A percentile compares a stretch with the other conserved stretches of the same genome.
Evolutionary conservation across 768 basidiomycete genomes (phyloP).

Genomic region (Russula brevipes): DNA sequence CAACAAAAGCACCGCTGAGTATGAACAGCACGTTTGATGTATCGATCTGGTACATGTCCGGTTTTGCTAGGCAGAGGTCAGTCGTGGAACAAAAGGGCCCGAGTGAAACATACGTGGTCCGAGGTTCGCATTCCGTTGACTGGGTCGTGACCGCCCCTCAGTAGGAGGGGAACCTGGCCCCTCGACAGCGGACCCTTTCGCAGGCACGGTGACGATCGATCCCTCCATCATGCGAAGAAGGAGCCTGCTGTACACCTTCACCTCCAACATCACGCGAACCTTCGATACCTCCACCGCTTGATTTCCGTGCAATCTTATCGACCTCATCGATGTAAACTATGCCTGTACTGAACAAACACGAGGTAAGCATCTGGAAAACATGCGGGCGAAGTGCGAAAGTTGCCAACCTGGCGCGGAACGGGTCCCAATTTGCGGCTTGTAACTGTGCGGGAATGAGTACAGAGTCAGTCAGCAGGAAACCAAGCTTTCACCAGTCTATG

Average conservation of each 20-base stretch:
- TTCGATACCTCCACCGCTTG: constrained; percentile 49
- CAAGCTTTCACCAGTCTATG: constrained; percentile 62
- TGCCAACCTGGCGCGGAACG: constrained; percentile 69
- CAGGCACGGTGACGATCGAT: constrained; percentile 73
- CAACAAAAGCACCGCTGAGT: constrained; percentile 91
- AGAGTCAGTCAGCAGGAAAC: background rate
- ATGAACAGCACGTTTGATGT: constrained; percentile 94
- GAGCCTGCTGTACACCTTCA: constrained; percentile 92
- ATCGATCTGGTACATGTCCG: constrained; percentile 72
- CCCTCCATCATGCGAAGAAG: constrained; percentile 94
- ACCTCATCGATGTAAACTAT: constrained; percentile 97
- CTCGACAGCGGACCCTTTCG: constrained; percentile 54
- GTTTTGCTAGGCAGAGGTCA: constrained; percentile 40
- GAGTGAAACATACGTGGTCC: constrained; percentile 22
- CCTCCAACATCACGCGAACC: constrained; percentile 86
- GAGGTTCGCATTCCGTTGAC: constrained; percentile 44
- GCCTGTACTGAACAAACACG: constrained; percentile 55
- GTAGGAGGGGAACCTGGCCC: constrained; percentile 40
- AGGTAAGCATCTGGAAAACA: constrained; percentile 8
- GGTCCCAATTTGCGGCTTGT: constrained; percentile 88
- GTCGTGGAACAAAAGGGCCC: background rate
- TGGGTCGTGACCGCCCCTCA: constrained; percentile 45
- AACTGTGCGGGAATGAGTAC: constrained; percentile 42
- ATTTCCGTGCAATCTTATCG: constrained; percentile 82
- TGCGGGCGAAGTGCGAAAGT: background rate